Conservation (phyloP, 2,329 filamentous ascomycete genomes). For the Ophiostoma piceae region DNA sequence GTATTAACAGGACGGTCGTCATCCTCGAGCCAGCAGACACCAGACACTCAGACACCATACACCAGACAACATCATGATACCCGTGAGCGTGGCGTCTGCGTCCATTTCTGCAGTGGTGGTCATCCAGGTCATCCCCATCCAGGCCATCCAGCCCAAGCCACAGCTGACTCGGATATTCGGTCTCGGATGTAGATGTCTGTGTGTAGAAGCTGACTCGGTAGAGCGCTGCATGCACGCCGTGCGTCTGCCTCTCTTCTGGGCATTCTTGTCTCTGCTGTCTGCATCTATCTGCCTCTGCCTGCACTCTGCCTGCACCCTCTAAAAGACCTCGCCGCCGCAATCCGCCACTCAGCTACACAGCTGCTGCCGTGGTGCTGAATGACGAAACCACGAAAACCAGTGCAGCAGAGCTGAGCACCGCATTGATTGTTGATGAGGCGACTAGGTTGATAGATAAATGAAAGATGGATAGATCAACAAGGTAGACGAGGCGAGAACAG, state of each 20-base stretch:
- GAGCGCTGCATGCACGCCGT: background rate
- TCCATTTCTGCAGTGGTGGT: background rate
- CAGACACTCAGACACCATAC: no score
- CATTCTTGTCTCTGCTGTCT: background rate
- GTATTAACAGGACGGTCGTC: background rate
- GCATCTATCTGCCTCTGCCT: background rate
- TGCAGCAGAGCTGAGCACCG: constrained; percentile 2
- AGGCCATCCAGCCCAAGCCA: background rate
- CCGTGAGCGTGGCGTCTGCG: background rate
- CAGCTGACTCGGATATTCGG: background rate
- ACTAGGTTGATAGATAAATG: no score
- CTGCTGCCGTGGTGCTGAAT: constrained; percentile 2
- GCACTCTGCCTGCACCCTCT: background rate
- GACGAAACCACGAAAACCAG: constrained; percentile 12
- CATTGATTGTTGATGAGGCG: background rate
- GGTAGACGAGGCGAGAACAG: background rate
- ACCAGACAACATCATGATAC: no score
- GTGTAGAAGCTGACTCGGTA: background rate
- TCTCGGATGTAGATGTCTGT: background rate
- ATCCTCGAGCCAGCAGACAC: no score
- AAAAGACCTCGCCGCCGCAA: background rate
- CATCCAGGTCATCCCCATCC: no score
- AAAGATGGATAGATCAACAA: no score
- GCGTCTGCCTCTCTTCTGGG: no score
- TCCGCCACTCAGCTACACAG: constrained; percentile 6